A percentile compares a stretch with the other conserved stretches of the same genome.
Evolutionary conservation across 371 early-diverging fungal genomes (phyloP).

Genomic region (Globomyces sp.): DNA sequence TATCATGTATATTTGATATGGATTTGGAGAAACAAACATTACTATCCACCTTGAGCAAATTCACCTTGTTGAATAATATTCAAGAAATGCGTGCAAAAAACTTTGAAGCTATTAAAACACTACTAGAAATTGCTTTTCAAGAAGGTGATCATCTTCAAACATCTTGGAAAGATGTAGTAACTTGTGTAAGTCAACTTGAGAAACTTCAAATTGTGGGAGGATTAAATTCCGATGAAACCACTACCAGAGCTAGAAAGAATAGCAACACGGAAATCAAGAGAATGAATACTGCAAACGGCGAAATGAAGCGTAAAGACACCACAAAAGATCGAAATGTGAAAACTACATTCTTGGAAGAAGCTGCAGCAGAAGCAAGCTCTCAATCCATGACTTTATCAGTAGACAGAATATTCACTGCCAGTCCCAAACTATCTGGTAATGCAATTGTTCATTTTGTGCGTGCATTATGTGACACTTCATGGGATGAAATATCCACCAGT

Average conservation of each 20-base stretch:
- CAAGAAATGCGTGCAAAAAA: slow-evolving; percentile 83
- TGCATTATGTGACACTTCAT: slow-evolving; percentile 80
- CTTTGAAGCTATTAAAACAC: slow-evolving; percentile 78
- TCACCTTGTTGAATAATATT: slow-evolving; percentile 77
- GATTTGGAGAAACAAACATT: slow-evolving; percentile 86
- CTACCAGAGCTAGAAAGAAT: slow-evolving; percentile 2
- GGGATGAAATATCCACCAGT: slow-evolving; percentile 83
- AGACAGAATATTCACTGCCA: slow-evolving; percentile 78
- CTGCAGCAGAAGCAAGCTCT: slow-evolving; percentile 50
- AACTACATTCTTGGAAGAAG: slow-evolving; percentile 37
- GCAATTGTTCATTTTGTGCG: slow-evolving; percentile 89
- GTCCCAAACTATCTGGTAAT: slow-evolving; percentile 48
- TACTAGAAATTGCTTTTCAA: slow-evolving; percentile 76
- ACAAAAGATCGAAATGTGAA: slow-evolving; percentile 7
- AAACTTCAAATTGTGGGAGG: slow-evolving; percentile 42
- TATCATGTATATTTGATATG: slow-evolving; percentile 83
- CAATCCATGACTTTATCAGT: slow-evolving; percentile 71
- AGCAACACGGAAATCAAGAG: background rate
- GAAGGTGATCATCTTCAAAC: slow-evolving; percentile 82
- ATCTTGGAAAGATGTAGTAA: slow-evolving; percentile 85
- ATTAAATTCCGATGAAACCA: slow-evolving; percentile 16
- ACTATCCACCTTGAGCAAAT: slow-evolving; percentile 83
- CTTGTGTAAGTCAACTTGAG: slow-evolving; percentile 87
- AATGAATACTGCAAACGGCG: background rate
- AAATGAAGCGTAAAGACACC: slow-evolving; percentile 13